phyloP scores from a whole-genome alignment of 2,329 filamentous ascomycete species.

The Colletotrichum sp. region DNA sequence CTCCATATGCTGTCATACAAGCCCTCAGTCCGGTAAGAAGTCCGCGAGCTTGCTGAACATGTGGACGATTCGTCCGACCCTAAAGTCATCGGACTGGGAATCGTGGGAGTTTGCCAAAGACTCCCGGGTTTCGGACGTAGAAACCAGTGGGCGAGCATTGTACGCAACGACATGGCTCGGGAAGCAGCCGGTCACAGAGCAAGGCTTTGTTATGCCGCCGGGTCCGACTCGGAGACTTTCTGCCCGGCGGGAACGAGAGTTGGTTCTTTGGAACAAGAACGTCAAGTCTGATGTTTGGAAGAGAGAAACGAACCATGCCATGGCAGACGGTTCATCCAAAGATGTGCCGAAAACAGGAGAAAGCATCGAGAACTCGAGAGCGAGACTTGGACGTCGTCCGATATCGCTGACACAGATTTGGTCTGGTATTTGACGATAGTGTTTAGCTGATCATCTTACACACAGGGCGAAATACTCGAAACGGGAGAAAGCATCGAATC shows the following conservation, averaged over 20 bases:
- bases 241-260: neutral
- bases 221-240: neutral
- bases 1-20: neutral
- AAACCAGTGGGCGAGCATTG: neutral
- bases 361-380: slow-evolving; percentile 11
- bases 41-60: neutral
- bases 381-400: slow-evolving; percentile 5
- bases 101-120: neutral
- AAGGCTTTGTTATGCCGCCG: neutral
- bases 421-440: neutral
- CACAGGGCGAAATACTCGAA: slow-evolving; percentile 7
- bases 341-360: slow-evolving; percentile 11
- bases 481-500: slow-evolving; percentile 15
- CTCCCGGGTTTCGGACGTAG: neutral
- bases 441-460: neutral
- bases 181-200: slow-evolving; percentile 10
- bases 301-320: neutral
- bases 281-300: neutral
- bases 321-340: slow-evolving; percentile 4
- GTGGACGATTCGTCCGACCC: neutral
- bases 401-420: slow-evolving; percentile 7
- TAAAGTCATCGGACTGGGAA: neutral
- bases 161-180: slow-evolving; percentile 3
- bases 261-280: neutral
- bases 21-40: neutral